phyloP scores from a whole-genome alignment of 129 eudicot genomes.

The Kitagawia praeruptora region DNA sequence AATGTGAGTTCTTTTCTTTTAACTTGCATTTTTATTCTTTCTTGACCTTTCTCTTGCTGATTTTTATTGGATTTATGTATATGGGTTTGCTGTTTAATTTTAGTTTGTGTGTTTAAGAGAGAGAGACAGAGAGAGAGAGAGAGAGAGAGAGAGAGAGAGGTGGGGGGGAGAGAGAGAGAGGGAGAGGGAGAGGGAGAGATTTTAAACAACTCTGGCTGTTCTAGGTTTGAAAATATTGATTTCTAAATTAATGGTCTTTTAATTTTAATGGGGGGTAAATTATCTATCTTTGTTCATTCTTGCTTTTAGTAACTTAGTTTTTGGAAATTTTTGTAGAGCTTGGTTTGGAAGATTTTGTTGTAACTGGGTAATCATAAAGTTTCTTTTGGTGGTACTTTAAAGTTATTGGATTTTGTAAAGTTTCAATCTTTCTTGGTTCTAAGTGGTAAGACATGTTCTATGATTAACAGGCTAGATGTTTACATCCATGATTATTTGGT shows the following conservation, averaged over 20 bases:
- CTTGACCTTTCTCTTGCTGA: background rate
- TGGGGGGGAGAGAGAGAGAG: too few relatives aligned
- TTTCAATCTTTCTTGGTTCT: background rate
- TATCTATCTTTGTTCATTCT: background rate
- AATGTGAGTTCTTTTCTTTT: constrained; percentile 12
- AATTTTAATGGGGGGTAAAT: too few relatives aligned
- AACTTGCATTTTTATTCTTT: background rate
- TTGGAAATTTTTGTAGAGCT: background rate
- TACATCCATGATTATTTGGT: constrained; percentile 32
- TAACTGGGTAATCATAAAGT: background rate
- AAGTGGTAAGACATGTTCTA: background rate
- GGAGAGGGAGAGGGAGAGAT: too few relatives aligned
- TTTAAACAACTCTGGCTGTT: background rate
- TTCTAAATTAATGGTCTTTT: background rate
- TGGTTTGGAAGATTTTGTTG: background rate
- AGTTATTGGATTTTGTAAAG: background rate
- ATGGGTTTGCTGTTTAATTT: background rate
- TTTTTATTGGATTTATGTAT: background rate
- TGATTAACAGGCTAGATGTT: constrained; percentile 29
- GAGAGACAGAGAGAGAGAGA: too few relatives aligned
- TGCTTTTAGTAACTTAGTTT: background rate
- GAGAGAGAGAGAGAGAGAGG: too few relatives aligned
- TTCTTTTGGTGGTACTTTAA: background rate
- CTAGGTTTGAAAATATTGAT: background rate
- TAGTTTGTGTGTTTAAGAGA: too few relatives aligned